phyloP scores from a whole-genome alignment of 129 eudicot genomes.

The Chrysanthemum makinoi region DNA sequence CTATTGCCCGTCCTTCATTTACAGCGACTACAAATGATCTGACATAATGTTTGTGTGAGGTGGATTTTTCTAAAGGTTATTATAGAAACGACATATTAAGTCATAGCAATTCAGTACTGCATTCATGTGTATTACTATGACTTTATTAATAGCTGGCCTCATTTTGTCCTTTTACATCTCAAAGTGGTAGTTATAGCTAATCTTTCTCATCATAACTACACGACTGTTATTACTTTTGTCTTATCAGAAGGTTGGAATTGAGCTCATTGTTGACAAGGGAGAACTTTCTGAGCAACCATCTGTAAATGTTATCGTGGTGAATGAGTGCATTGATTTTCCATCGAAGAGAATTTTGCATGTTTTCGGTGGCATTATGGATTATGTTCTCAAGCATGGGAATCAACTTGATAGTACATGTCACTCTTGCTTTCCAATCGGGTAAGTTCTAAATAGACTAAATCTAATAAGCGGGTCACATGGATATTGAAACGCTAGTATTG shows the following conservation, averaged over 20 bases:
- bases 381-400: conserved; percentile 70
- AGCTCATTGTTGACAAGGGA: conserved; percentile 52
- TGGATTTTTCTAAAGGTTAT: too few relatives aligned
- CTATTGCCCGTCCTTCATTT: background rate
- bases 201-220: background rate
- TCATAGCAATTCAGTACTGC: too few relatives aligned
- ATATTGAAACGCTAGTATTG: too few relatives aligned
- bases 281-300: conserved; percentile 33
- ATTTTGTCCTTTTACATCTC: background rate
- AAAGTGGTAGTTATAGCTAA: conserved; percentile 12
- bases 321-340: conserved; percentile 40
- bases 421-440: conserved; percentile 68
- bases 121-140: background rate
- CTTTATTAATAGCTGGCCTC: conserved; percentile 2
- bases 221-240: background rate
- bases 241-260: conserved; percentile 74
- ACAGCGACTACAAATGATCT: too few relatives aligned
- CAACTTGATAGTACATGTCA: conserved; percentile 39
- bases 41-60: too few relatives aligned
- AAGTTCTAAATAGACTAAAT: conserved; percentile 13
- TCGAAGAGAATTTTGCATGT: conserved; percentile 38
- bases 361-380: conserved; percentile 72
- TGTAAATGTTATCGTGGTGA: conserved; percentile 43
- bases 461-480: too few relatives aligned
- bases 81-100: background rate